Evolutionary conservation across 441 rosid genomes (phyloP), one percentile per base, ranked within the genome.

Genomic region (Dalechampia spathulata): DNA sequence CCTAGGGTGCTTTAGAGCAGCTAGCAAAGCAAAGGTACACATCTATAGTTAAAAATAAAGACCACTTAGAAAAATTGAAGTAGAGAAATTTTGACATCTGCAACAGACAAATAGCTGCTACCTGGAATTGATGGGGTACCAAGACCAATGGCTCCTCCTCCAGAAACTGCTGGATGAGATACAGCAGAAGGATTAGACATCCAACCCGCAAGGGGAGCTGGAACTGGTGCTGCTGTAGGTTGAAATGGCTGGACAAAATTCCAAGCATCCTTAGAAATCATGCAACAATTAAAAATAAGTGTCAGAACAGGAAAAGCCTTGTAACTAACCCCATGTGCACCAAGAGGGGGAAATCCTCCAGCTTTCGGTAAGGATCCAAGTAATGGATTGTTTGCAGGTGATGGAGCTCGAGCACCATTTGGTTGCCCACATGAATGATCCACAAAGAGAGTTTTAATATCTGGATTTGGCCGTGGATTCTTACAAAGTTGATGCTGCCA

Each of bases 401-500:
- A 84, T 61, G 97, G 97, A 54, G 97, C 94, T 51, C 90, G 85
- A 56, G 95, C 96, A 64, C 95, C 99, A 71, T 89, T 89, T 58
- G 97, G 94, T 57, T 79, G 90, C 55, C 95, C 88, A 67, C 99
- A 93, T 27, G 96, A 79, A 69, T 93, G 99, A 73, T 93, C 99
- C 57, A 89, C 87, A 72, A 93, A 93, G 25, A 93, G 88, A 56
- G 96, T 89, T 78, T 87, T 93, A 49, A 93, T 93, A 81, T 93
- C 99, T 57, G 99, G 99, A 79, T 93, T 92, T 12, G 94, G 83
- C 81, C 96, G 80, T 40, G 99, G 97, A 65, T 79, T 85, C 65
- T 87, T 87, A 77, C 99, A 93, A 52, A 89, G 96, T 66, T 89
- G 96, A 68, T 93, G 99, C 73, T 93, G 99, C 99, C 99, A 93